A percentile compares a stretch with the other conserved stretches of the same genome.
Conservation (phyloP, 345 rosid genomes). For the Sisymbrium altissimum region DNA sequence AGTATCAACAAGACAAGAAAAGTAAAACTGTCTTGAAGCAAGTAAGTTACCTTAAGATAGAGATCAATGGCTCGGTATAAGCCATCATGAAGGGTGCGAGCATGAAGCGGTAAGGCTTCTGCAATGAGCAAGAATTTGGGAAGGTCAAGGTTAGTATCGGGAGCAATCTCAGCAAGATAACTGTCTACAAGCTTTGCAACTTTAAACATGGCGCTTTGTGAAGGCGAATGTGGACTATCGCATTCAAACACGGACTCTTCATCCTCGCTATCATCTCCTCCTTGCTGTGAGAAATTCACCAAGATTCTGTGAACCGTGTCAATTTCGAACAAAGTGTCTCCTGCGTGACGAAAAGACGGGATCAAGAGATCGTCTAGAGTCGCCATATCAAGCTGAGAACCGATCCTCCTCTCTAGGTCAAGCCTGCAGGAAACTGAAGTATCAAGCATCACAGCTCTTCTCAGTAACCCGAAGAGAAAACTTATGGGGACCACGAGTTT, state of each 20-base stretch:
- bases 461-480: slow-evolving; percentile 81
- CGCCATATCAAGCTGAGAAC: slow-evolving; percentile 87
- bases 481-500: slow-evolving; percentile 82
- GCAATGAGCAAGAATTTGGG: slow-evolving; percentile 81
- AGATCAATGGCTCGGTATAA: slow-evolving; percentile 86
- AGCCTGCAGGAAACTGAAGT: slow-evolving; percentile 71
- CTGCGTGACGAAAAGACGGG: slow-evolving; percentile 78
- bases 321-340: slow-evolving; percentile 89
- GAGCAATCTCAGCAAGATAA: slow-evolving; percentile 92
- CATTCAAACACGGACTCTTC: slow-evolving; percentile 84
- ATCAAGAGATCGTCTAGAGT: slow-evolving; percentile 89
- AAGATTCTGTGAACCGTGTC: slow-evolving; percentile 90
- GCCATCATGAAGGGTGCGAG: slow-evolving; percentile 86
- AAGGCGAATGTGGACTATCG: slow-evolving; percentile 74
- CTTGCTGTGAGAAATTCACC: slow-evolving; percentile 93
- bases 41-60: slow-evolving; percentile 65
- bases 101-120: slow-evolving; percentile 83
- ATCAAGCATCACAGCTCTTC: slow-evolving; percentile 90
- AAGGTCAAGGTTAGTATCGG: slow-evolving; percentile 91
- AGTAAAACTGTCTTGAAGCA: neutral
- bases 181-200: slow-evolving; percentile 87
- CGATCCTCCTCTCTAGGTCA: slow-evolving; percentile 87
- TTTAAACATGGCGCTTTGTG: slow-evolving; percentile 76
- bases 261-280: slow-evolving; percentile 80
- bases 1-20: neutral